Conservation (phyloP, 306 rosid genomes). For the Cucumis melo region DNA sequence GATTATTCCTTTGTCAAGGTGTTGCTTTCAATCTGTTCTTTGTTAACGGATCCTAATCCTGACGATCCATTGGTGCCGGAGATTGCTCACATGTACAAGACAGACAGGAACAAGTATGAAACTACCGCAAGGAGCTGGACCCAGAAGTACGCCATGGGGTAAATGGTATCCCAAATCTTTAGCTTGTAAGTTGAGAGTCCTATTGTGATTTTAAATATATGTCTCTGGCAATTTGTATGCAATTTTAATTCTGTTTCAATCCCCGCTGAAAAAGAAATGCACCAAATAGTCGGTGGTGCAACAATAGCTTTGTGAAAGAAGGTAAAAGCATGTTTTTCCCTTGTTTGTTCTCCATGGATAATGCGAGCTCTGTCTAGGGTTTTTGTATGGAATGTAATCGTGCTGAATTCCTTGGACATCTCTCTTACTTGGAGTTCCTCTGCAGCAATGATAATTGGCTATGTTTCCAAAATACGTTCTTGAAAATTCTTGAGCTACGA, state of each 20-base stretch:
- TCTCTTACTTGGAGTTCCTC: not conserved
- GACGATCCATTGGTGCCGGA: conserved; percentile 74
- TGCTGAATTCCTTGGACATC: not conserved
- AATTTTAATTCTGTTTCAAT: conserved; percentile 3
- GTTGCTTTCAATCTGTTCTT: conserved; percentile 52
- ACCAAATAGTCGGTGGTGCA: conserved; percentile 3
- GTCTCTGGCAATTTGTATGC: not conserved
- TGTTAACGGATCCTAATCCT: conserved; percentile 61
- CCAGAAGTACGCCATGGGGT: conserved; percentile 70
- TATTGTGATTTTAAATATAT: not conserved
- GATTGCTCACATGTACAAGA: conserved; percentile 71
- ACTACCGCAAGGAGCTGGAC: conserved; percentile 68
- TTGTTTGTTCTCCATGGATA: conserved; percentile 1
- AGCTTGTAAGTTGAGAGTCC: conserved; percentile 3
- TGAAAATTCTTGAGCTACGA: no score
- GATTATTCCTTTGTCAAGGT: conserved; percentile 21
- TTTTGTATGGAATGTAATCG: not conserved
- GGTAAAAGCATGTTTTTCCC: not conserved
- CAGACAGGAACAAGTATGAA: conserved; percentile 61
- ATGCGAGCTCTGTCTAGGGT: not conserved
- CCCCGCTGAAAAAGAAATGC: not conserved
- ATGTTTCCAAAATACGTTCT: not conserved
- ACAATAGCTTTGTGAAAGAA: conserved; percentile 7
- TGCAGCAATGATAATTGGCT: not conserved
- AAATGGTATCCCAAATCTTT: not conserved